Conservation (phyloP, 257 asterid species). For the Schizonepeta tenuifolia region DNA sequence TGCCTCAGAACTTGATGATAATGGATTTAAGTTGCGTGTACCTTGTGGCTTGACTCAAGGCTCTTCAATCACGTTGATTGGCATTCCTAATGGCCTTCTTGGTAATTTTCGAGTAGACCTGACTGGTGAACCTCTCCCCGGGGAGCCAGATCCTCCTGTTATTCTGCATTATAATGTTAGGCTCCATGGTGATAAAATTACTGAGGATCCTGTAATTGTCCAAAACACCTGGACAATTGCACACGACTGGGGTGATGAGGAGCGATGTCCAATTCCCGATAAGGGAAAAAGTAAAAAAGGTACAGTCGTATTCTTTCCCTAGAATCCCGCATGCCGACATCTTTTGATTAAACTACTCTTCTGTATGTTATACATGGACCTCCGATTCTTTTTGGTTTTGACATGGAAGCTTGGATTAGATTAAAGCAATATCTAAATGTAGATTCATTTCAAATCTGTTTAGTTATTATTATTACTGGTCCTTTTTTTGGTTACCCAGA, state of each 20-base stretch:
- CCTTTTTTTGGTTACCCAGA: background rate
- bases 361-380: background rate
- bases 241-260: conserved; percentile 98
- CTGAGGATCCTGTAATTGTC: conserved; percentile 93
- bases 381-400: background rate
- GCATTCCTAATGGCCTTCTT: conserved; percentile 92
- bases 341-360: background rate
- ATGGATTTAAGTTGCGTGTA: conserved; percentile 65
- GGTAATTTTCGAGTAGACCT: conserved; percentile 85
- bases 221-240: conserved; percentile 97
- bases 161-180: conserved; percentile 93
- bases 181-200: conserved; percentile 85
- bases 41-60: conserved; percentile 99
- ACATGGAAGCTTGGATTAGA: background rate
- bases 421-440: background rate
- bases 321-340: background rate
- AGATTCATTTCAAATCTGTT: background rate
- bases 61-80: conserved; percentile 90
- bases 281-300: conserved; percentile 74
- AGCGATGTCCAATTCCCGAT: conserved; percentile 80
- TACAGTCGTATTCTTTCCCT: conserved; percentile 24
- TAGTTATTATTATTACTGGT: background rate
- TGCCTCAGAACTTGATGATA: conserved; percentile 66
- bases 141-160: conserved; percentile 97
- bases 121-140: conserved; percentile 95